Evolutionary conservation across 1,284 basidiomycete genomes (phyloP), one percentile per base, ranked within the genome.

Genomic region (Cystobasidium sp.): DNA sequence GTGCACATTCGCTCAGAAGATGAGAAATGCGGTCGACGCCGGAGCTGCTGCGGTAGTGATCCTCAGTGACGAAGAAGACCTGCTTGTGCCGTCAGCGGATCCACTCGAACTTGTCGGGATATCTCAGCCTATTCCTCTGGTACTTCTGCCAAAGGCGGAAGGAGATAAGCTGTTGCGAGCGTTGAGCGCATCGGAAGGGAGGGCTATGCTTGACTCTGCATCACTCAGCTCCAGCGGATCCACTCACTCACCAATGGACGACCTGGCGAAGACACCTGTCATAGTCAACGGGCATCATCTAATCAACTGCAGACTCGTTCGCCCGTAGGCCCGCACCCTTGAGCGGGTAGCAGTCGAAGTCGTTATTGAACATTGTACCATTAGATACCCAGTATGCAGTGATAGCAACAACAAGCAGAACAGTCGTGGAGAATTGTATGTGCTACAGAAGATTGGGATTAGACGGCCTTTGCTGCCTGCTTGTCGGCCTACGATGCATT

Each of bases 1-100:
- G 7, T 80, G 80, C 59, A 78, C 77, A 3, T 80, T 80, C 65
- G 76, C 74, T 1, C 52, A 68, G 9, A 80, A 80, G 46, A 68
- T 76, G 18, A 59, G 75, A 53, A 14, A 68, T 12, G 80, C 80
- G 2, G 75, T 76, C 0, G 65, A 70, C 43, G 75, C 75, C 1
- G 78, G 77, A 6, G 76, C 76, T 5, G 16, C 39, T 8, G 80
- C 76, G 12, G 74, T 80, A n/a, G 61, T 80, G 10, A 68, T 80
- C 37, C 51, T 77, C 58, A 77, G 75, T 24, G 22, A 49, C 0
- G 76, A 76, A 18, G 74, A 73, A 8, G 76, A 69, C 6, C 68
- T 59, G 4, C 67, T 80, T 14, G 67, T 78, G 0, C 78, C 80
- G 0, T 65, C 66, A 1, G 77, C 76, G 3, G 78, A 78, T 9